phyloP scores from a whole-genome alignment of 1,284 basidiomycete species.

The Somion occarium region DNA sequence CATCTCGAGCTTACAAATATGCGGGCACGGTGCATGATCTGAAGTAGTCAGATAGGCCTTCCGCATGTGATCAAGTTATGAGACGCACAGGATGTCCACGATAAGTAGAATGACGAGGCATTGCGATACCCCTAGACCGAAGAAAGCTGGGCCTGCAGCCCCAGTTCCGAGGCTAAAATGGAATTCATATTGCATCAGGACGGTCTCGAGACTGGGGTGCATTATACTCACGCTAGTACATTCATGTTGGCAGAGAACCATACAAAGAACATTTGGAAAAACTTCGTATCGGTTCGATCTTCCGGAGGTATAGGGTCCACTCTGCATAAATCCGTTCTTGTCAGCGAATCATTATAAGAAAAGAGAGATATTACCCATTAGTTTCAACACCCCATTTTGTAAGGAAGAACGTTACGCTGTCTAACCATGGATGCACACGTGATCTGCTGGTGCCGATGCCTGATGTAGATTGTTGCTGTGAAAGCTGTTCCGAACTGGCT shows the following conservation, averaged over 20 bases:
- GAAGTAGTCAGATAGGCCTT: neutral
- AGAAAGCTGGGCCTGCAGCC: constrained; percentile 56
- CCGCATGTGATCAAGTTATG: neutral
- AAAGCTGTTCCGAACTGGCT: neutral
- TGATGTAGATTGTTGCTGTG: too few species aligned
- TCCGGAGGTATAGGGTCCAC: constrained; percentile 30
- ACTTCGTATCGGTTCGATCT: constrained; percentile 29
- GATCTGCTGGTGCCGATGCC: too few species aligned
- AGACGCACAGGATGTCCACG: constrained; percentile 49
- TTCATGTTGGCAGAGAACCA: constrained; percentile 53
- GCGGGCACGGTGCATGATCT: constrained; percentile 35
- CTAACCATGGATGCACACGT: neutral
- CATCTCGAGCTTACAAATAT: constrained; percentile 43
- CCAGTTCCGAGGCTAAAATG: constrained; percentile 47
- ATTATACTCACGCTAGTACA: constrained; percentile 41
- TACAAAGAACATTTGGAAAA: constrained; percentile 37
- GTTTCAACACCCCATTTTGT: constrained; percentile 7
- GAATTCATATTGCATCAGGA: neutral
- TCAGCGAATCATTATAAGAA: neutral
- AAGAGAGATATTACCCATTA: neutral
- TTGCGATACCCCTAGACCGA: constrained; percentile 47
- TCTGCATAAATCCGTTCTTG: constrained; percentile 12
- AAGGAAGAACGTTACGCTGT: constrained; percentile 1
- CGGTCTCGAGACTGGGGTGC: neutral
- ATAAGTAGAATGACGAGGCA: constrained; percentile 46